Evolutionary conservation across 73 alveolate species (phyloP).

Genomic region (Stentor coeruleus): DNA sequence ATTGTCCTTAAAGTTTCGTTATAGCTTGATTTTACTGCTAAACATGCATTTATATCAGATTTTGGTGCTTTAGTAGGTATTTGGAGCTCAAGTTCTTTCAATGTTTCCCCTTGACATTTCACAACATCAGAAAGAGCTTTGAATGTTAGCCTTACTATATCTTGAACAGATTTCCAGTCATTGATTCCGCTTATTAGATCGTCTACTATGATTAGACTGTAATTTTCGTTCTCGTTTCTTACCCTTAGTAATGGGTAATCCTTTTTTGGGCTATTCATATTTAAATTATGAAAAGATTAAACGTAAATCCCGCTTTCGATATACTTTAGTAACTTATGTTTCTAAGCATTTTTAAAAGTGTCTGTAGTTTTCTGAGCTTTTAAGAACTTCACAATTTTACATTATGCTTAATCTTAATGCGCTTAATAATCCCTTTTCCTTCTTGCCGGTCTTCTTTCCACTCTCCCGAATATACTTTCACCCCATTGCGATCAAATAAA

Average conservation of each 20-base stretch:
- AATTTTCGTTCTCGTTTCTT: background rate
- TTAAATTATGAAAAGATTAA: background rate
- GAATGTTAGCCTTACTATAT: constrained; percentile 49
- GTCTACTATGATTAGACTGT: constrained; percentile 34
- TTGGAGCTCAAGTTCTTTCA: constrained; percentile 44
- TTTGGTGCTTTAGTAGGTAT: constrained; percentile 59
- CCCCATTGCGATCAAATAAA: background rate
- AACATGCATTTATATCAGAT: constrained; percentile 29
- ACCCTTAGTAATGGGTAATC: background rate
- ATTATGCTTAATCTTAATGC: too few species aligned
- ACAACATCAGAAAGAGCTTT: constrained; percentile 47
- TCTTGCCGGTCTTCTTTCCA: constrained; percentile 6
- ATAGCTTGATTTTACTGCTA: constrained; percentile 46
- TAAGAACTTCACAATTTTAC: too few species aligned
- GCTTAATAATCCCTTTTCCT: background rate
- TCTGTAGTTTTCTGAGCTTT: too few species aligned
- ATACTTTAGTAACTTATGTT: too few species aligned
- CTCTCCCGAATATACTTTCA: background rate
- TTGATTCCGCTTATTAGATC: constrained; percentile 35
- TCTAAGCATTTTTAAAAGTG: too few species aligned
- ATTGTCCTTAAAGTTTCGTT: constrained; percentile 31
- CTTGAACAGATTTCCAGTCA: constrained; percentile 57
- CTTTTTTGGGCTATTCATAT: background rate
- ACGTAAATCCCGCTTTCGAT: too few species aligned
- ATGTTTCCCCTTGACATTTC: constrained; percentile 37